A percentile compares a stretch with the other conserved stretches of the same genome.
phyloP scores from a whole-genome alignment of 2,329 filamentous ascomycete genomes.

The Pestalotiopsis sp. region DNA sequence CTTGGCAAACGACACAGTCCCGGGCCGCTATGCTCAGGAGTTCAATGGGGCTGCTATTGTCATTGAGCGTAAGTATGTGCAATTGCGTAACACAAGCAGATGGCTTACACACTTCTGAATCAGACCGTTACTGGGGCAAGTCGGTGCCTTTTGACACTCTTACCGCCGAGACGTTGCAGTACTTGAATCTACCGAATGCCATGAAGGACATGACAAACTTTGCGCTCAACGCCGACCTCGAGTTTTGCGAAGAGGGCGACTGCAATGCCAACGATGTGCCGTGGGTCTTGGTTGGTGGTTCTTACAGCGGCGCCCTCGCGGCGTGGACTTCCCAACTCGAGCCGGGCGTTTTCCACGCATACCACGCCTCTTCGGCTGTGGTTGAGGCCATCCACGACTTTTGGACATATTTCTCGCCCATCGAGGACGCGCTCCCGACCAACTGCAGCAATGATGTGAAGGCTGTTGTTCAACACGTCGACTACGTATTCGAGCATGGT shows the following conservation, averaged over 20 bases:
- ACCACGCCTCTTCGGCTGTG: slow-evolving; percentile 50
- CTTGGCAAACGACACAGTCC: slow-evolving; percentile 14
- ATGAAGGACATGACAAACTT: slow-evolving; percentile 31
- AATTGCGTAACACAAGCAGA: not conserved
- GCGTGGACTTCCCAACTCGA: slow-evolving; percentile 47
- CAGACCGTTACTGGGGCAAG: slow-evolving; percentile 22
- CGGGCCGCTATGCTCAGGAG: slow-evolving; percentile 20
- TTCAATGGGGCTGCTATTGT: slow-evolving; percentile 20
- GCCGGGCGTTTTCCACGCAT: slow-evolving; percentile 52
- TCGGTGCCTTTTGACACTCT: slow-evolving; percentile 20
- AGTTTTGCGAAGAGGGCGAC: slow-evolving; percentile 38
- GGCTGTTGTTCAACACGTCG: slow-evolving; percentile 47
- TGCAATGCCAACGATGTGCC: slow-evolving; percentile 46
- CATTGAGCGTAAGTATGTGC: slow-evolving; percentile 16
- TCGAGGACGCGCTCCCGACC: slow-evolving; percentile 46
- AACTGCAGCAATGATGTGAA: slow-evolving; percentile 50
- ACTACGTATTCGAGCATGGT: slow-evolving; percentile 39
- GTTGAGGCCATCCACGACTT: slow-evolving; percentile 47
- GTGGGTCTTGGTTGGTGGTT: slow-evolving; percentile 54
- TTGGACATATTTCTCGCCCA: slow-evolving; percentile 50
- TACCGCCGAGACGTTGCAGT: slow-evolving; percentile 22
- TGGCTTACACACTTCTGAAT: slow-evolving; percentile 1
- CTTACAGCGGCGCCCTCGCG: slow-evolving; percentile 51
- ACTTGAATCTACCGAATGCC: slow-evolving; percentile 28
- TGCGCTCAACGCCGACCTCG: slow-evolving; percentile 37